Base-by-base conservation (phyloP, 1,139 yeast species). In the Kurtzmaniella natalensis region DNA sequence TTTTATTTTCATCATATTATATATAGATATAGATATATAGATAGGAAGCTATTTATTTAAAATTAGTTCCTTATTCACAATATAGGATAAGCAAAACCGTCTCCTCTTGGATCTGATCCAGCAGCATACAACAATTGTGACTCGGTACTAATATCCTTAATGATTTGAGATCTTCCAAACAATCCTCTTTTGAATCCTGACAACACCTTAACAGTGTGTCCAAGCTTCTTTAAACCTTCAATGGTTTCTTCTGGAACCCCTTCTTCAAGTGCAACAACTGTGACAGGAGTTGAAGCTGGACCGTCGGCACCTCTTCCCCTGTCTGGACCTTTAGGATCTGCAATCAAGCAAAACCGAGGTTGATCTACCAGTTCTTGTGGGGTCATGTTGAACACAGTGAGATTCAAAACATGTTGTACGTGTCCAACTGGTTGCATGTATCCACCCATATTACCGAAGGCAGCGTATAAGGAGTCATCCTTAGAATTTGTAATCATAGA, bases 371-470 rank as follows among this genome's bases (percentile, higher is more conserved):
- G 81, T 45, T 78, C 75, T 52, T 85, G 94, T 1, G 94, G 86
- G 35, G 77, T 72, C 52, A 80, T 59, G 0, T 78, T 78, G 54
- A 80, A 85, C 9, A 79, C 51, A 2, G 73, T 50, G 64, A 85
- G 55, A 53, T 85, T 85, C 41, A 82, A 55, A 23, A 77, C 80
- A 36, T 83, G 89, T 50, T 84, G 92, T 3, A 85, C 79, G 46
- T 85, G 95, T 2, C 92, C 89, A 44, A 82, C 87, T 2, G 94
- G 94, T 53, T 85, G 95, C 64, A 81, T 84, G 59, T 78, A 85
- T 0, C 92, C 95, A 16, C 95, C 95, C 89, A 84, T 85, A 45
- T 83, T 85, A 22, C 94, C 95, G 48, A 75, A 82, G 3, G 83
- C 64, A 0, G 89, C 89, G 51, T 70, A 81, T 18, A 85, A 59